These are phyloP conservation scores for Globisporangium nodosum DNA, from an alignment of 352 stramenopile genomes.

Conservation along the genomic window DNA sequence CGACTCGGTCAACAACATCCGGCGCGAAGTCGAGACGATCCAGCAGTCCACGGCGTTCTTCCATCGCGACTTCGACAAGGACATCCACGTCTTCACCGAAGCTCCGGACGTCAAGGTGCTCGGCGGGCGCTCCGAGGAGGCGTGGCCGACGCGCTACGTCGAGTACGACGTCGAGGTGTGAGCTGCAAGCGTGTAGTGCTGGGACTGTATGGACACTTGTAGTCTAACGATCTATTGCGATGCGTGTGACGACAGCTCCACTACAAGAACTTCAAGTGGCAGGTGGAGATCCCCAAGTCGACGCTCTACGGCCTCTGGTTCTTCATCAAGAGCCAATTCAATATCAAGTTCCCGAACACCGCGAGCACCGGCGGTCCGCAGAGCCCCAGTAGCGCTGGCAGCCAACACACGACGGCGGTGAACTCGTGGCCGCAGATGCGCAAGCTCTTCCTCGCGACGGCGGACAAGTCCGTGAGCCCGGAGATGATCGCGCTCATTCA, in stretches of 20 bases:
- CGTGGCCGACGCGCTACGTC: slow-evolving; percentile 77
- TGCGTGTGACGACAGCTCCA: slow-evolving; percentile 21
- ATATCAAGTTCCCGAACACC: slow-evolving; percentile 35
- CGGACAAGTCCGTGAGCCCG: slow-evolving; percentile 58
- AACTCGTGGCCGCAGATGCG: slow-evolving; percentile 67
- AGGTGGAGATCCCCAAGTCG: slow-evolving; percentile 82
- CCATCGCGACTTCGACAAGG: slow-evolving; percentile 46
- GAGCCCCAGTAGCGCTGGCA: slow-evolving; percentile 2
- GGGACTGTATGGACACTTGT: background rate
- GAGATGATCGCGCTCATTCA: slow-evolving; percentile 81
- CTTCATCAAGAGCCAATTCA: slow-evolving; percentile 78
- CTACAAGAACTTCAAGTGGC: slow-evolving; percentile 79
- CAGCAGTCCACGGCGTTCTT: slow-evolving; percentile 44
- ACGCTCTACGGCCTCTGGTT: slow-evolving; percentile 82
- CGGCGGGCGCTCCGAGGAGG: slow-evolving; percentile 60
- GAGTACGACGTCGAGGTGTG: slow-evolving; percentile 81
- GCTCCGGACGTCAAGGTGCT: slow-evolving; percentile 53
- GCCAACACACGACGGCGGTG: slow-evolving; percentile 7
- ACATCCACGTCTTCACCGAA: slow-evolving; percentile 77
- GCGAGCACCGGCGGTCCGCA: slow-evolving; percentile 8
- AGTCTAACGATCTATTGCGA: background rate
- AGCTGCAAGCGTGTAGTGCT: too few relatives aligned
- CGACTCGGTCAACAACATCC: slow-evolving; percentile 35
- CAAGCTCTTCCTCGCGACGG: slow-evolving; percentile 74
- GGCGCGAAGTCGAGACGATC: slow-evolving; percentile 21